Conservation (phyloP, 164 flowering plant species). For the Macadamia integrifolia region DNA sequence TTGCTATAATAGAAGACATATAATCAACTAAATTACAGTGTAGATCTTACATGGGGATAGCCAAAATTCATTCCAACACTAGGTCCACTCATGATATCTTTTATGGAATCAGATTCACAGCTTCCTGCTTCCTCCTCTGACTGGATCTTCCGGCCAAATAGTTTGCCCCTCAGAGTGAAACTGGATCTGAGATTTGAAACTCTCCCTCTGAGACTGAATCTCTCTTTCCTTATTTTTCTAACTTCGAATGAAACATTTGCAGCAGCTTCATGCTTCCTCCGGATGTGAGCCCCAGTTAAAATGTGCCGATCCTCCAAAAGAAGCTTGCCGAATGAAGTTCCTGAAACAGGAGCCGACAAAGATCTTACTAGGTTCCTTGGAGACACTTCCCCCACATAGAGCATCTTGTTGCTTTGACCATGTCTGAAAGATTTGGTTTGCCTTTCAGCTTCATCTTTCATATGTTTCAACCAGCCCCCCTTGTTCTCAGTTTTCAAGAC, state of each 20-base stretch:
- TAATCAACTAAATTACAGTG: not conserved
- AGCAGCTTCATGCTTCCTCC: slow-evolving; percentile 74
- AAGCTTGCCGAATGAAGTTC: slow-evolving; percentile 90
- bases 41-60: slow-evolving; percentile 49
- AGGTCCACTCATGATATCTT: slow-evolving; percentile 51
- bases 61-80: slow-evolving; percentile 39
- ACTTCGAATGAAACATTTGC: slow-evolving; percentile 35
- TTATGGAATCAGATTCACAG: slow-evolving; percentile 24
- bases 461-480: slow-evolving; percentile 23
- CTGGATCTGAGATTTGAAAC: slow-evolving; percentile 63
- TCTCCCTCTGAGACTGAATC: slow-evolving; percentile 61
- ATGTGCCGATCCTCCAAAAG: slow-evolving; percentile 85
- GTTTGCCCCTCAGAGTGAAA: slow-evolving; percentile 51
- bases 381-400: slow-evolving; percentile 43
- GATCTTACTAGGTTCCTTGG: slow-evolving; percentile 83
- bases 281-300: slow-evolving; percentile 73
- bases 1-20: not conserved
- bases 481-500: slow-evolving; percentile 17
- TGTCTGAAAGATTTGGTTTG: slow-evolving; percentile 65
- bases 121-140: slow-evolving; percentile 33
- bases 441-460: slow-evolving; percentile 33
- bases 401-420: slow-evolving; percentile 27
- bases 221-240: slow-evolving; percentile 56
- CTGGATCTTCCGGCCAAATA: slow-evolving; percentile 68
- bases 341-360: slow-evolving; percentile 89